phyloP scores from a whole-genome alignment of 805 yeast species.

The Candida endomychidarum region DNA sequence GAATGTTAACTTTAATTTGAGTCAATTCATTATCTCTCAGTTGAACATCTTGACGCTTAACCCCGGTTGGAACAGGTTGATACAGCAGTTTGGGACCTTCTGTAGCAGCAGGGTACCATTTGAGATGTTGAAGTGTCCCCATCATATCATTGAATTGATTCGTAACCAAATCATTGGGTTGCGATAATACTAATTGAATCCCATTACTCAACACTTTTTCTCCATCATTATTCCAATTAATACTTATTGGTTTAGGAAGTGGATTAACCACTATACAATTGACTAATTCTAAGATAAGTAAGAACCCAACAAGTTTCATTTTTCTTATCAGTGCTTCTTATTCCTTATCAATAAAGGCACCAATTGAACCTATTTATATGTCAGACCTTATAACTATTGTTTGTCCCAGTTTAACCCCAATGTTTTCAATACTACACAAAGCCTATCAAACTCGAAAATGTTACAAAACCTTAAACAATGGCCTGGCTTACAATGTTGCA shows the following conservation, averaged over 20 bases:
- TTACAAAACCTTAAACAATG: too few species aligned
- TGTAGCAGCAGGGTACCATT: conserved; percentile 37
- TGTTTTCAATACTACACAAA: too few species aligned
- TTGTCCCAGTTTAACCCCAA: too few species aligned
- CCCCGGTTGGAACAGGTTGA: conserved; percentile 18
- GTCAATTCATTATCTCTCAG: background rate
- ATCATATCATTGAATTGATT: conserved; percentile 7
- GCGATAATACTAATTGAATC: background rate
- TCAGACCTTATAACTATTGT: too few species aligned
- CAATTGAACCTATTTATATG: too few species aligned
- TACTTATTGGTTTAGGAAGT: conserved; percentile 12
- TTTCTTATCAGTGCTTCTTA: too few species aligned
- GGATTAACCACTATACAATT: conserved; percentile 21
- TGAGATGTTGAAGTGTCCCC: conserved; percentile 18
- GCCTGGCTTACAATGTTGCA: too few species aligned
- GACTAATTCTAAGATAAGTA: background rate
- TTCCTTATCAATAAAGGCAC: too few species aligned
- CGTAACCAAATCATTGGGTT: conserved; percentile 1
- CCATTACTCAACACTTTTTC: conserved; percentile 3
- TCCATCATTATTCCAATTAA: conserved; percentile 12
- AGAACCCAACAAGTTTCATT: background rate
- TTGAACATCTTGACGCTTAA: background rate
- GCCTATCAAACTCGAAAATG: too few species aligned
- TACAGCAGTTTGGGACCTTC: conserved; percentile 20
- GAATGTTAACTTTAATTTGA: conserved; percentile 4